Evolutionary conservation across 768 basidiomycete genomes (phyloP), one percentile per base, ranked within the genome.

Genomic region (Podaxis mareebaensis): DNA sequence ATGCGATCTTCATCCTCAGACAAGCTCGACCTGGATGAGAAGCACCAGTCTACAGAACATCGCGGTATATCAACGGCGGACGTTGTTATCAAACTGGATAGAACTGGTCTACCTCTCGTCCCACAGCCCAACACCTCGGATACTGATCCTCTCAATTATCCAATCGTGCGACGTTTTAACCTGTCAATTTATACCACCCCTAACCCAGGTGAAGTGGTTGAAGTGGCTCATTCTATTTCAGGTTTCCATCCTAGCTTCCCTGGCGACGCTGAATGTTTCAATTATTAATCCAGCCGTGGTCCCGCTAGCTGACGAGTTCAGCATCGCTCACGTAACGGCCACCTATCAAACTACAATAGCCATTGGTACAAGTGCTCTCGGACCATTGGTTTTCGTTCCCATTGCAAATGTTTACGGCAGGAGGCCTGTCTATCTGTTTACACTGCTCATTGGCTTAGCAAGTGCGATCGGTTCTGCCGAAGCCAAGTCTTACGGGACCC

Each of bases 61-160:
- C 33, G 28, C 15, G 53, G 48, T 15, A 11, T 11, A 11, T 17
- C 36, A 39, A 33, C 12, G 22, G 22, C 48, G 2, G 20, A 6
- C 26, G 20, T 20, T 30, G 13, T 4, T 3, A 57, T 57, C 22
- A 63, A 63, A 20, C 61, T 63, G 4, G 61, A 63, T 36, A 17
- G 42, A 4, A 51, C 61, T n/a, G 54, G 55, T 8, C 46, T 63
- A 17, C 61, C 61, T 26, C 33, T 63, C 15, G 44, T 63, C 7
- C 61, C 61, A 12, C 61, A 63, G 20, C 61, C 61, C 3, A 39
- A 28, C 20, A 22, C 46, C 11, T 63, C 61, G 20, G 61, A 63
- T 28, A 71, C 69, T 42, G 79, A 81, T 67, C 79, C 79, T 36
- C 70, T 81, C 59, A 79, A 79, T 62, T 81, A 79, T 58, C 78